These are phyloP conservation scores for Suillus tomentosus DNA, from an alignment of 768 basidiomycete genomes.

Conservation along the genomic window DNA sequence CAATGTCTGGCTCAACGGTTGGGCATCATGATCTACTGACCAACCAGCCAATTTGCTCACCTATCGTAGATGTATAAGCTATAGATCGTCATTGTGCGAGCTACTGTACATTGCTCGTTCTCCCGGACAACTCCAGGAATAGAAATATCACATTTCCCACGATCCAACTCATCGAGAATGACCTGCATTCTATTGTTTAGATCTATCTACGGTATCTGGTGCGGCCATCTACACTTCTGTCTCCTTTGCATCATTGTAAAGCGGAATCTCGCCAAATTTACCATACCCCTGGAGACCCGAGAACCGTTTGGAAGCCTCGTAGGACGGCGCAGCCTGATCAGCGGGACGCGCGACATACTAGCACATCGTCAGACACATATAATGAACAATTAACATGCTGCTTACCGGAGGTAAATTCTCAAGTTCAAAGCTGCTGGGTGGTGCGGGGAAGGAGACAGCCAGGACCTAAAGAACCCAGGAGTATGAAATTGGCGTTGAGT, in stretches of 20 bases:
- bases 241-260: constrained; percentile 42
- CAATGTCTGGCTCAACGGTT: constrained; percentile 65
- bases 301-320: constrained; percentile 31
- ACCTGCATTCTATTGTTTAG: constrained; percentile 3
- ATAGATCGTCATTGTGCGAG: constrained; percentile 72
- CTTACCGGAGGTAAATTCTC: constrained; percentile 47
- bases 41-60: constrained; percentile 39
- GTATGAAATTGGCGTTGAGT: background rate
- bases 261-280: constrained; percentile 42
- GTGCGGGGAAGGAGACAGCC: constrained; percentile 38
- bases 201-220: background rate
- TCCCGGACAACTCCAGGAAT: too few relatives aligned
- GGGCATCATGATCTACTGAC: constrained; percentile 9
- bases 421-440: constrained; percentile 40
- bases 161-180: background rate
- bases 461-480: constrained; percentile 35
- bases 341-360: constrained; percentile 43
- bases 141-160: background rate
- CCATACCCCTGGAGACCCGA: constrained; percentile 29
- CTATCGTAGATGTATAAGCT: constrained; percentile 95
- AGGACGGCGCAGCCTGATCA: constrained; percentile 35
- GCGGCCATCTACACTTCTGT: constrained; percentile 9
- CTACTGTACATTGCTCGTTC: background rate
- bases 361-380: background rate
- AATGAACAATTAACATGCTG: background rate